Evolutionary conservation across 1,284 basidiomycete species (phyloP).

Genomic region (Dichomitus squalens): DNA sequence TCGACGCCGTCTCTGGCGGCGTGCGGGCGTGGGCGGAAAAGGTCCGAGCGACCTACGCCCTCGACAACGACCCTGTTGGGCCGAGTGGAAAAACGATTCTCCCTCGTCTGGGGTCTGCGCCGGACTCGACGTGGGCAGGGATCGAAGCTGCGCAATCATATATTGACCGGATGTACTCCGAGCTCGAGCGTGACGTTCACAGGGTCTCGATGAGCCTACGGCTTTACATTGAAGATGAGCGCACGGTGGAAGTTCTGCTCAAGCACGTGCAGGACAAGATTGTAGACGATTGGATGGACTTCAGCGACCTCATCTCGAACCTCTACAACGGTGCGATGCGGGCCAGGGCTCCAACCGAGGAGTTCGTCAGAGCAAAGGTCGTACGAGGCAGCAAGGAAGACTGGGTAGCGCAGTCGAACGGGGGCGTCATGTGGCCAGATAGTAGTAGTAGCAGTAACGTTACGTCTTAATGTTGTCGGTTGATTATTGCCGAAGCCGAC

Average conservation of each 20-base stretch:
- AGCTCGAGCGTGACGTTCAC: conserved; percentile 60
- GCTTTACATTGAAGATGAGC: conserved; percentile 78
- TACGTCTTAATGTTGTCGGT: not conserved
- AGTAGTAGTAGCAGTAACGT: not conserved
- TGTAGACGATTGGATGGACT: conserved; percentile 71
- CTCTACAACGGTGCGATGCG: conserved; percentile 43
- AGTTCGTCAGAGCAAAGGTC: conserved; percentile 39
- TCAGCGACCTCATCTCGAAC: conserved; percentile 51
- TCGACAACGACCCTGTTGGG: conserved; percentile 20
- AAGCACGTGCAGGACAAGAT: conserved; percentile 78
- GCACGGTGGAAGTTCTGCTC: conserved; percentile 76
- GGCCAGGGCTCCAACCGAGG: conserved; percentile 38
- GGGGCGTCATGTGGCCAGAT: not conserved
- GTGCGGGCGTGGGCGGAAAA: conserved; percentile 63
- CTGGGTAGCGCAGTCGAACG: conserved; percentile 5
- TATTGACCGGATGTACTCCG: conserved; percentile 53
- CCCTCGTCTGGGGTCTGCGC: conserved; percentile 13
- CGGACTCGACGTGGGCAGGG: conserved; percentile 41
- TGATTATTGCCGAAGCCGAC: not conserved
- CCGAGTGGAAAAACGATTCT: conserved; percentile 24
- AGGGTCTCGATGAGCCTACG: conserved; percentile 55
- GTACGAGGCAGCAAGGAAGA: conserved; percentile 32
- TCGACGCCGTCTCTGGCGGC: conserved; percentile 51
- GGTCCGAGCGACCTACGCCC: conserved; percentile 38
- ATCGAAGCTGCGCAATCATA: conserved; percentile 52